A percentile compares a stretch with the other conserved stretches of the same genome.
Evolutionary conservation across 495 filamentous ascomycete genomes (phyloP).

Genomic region (Aspergillus conjunctus): DNA sequence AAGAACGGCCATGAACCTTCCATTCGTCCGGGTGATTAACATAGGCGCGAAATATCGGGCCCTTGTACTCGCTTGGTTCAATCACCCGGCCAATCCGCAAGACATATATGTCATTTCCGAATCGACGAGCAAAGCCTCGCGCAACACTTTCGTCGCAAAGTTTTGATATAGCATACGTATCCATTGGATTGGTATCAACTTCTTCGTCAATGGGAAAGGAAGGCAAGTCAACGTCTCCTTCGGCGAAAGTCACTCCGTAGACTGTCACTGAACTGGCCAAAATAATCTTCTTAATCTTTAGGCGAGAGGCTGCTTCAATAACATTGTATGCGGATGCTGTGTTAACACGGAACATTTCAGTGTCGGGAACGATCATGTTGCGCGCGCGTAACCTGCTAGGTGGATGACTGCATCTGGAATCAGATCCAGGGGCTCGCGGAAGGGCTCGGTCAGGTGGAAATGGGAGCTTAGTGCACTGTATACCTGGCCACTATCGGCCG

Average conservation of each 20-base stretch:
- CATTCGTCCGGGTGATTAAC: slow-evolving; percentile 51
- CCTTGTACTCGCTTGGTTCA: slow-evolving; percentile 57
- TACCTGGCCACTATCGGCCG: slow-evolving; percentile 60
- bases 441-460: slow-evolving; percentile 34
- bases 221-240: slow-evolving; percentile 54
- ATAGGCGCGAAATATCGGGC: slow-evolving; percentile 52
- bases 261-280: neutral
- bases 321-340: slow-evolving; percentile 54
- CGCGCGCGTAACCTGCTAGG: slow-evolving; percentile 59
- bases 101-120: slow-evolving; percentile 57
- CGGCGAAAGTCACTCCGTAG: slow-evolving; percentile 22
- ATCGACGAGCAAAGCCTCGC: slow-evolving; percentile 53
- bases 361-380: slow-evolving; percentile 63
- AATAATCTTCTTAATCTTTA: slow-evolving; percentile 1
- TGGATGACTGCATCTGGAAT: slow-evolving; percentile 58
- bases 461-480: slow-evolving; percentile 60
- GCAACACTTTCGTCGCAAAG: slow-evolving; percentile 58
- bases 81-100: slow-evolving; percentile 60
- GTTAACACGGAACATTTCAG: slow-evolving; percentile 56
- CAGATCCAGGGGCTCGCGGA: neutral
- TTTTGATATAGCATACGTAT: slow-evolving; percentile 59
- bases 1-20: slow-evolving; percentile 61
- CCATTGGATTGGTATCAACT: slow-evolving; percentile 51
- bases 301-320: neutral
- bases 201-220: slow-evolving; percentile 59